Evolutionary conservation across 2,329 filamentous ascomycete species (phyloP).

Genomic region (Calonectria multiphialidica): DNA sequence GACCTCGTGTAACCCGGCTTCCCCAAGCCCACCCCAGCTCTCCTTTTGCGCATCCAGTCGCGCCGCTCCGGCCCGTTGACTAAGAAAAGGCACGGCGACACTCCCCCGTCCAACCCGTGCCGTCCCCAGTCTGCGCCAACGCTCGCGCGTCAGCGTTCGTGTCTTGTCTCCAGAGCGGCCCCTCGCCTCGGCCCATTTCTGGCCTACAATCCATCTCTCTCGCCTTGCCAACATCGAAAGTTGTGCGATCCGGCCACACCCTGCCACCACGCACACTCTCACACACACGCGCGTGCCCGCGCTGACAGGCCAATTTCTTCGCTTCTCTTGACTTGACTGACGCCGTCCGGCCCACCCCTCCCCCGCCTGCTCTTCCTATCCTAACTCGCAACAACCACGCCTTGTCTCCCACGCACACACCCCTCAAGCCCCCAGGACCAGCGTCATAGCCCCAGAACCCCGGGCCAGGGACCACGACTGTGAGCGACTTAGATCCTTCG

Average conservation of each 20-base stretch:
- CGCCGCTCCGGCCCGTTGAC: conserved; percentile 42
- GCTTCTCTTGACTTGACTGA: conserved; percentile 21
- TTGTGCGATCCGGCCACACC: conserved; percentile 39
- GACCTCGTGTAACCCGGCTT: conserved; percentile 41
- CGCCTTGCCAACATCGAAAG: conserved; percentile 22
- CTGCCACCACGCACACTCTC: conserved; percentile 27
- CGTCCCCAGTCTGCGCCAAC: conserved; percentile 37
- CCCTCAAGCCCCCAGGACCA: conserved; percentile 39
- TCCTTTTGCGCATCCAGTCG: conserved; percentile 22
- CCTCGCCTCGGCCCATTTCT: conserved; percentile 20
- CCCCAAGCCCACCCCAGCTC: conserved; percentile 34
- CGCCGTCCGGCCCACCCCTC: conserved; percentile 39
- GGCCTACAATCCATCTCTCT: conserved; percentile 10
- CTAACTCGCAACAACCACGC: conserved; percentile 38
- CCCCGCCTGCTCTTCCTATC: conserved; percentile 36
- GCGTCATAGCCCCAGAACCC: conserved; percentile 61
- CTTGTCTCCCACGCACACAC: conserved; percentile 39
- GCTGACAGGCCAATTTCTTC: conserved; percentile 27
- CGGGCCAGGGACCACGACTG: conserved; percentile 50
- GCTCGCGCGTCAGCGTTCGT: conserved; percentile 39
- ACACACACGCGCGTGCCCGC: conserved; percentile 33
- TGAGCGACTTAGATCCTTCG: conserved; percentile 44
- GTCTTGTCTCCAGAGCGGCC: conserved; percentile 28
- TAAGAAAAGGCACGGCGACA: conserved; percentile 34
- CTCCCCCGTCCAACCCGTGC: conserved; percentile 28